Conservation (phyloP, 345 rosid species). For the Bruguiera parviflora region DNA sequence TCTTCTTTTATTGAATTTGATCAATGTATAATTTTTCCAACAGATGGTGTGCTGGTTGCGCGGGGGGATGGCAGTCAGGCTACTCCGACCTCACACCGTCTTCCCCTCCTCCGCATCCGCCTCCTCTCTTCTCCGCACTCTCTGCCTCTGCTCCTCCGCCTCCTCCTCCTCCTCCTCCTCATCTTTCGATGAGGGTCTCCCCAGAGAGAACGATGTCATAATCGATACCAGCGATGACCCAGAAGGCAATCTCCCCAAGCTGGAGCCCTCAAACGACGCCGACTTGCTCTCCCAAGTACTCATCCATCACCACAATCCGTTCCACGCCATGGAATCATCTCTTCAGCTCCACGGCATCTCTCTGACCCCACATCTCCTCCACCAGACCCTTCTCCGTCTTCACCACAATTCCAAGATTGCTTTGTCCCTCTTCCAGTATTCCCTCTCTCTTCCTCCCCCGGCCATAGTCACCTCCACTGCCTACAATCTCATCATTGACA, state of each 20-base stretch:
- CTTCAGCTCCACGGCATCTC: conserved; percentile 74
- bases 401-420: conserved; percentile 70
- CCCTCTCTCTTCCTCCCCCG: conserved; percentile 46
- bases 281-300: conserved; percentile 63
- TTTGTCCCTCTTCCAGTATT: conserved; percentile 53
- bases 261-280: conserved; percentile 63
- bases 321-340: conserved; percentile 73
- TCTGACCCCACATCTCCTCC: conserved; percentile 50
- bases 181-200: neutral
- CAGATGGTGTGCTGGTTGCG: too few relatives aligned
- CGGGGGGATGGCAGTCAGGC: neutral
- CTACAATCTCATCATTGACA: conserved; percentile 63
- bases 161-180: conserved; percentile 30
- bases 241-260: conserved; percentile 34
- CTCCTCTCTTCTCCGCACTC: neutral
- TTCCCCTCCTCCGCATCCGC: neutral
- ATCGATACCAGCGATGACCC: neutral
- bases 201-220: too few relatives aligned
- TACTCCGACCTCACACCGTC: neutral
- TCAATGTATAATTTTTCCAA: too few relatives aligned
- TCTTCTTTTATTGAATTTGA: too few relatives aligned
- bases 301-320: conserved; percentile 76
- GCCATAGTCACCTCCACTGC: conserved; percentile 26
- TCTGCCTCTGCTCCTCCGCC: conserved; percentile 25
- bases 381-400: conserved; percentile 90